Percentiles rank a stretch among this genome's conserved stretches.
phyloP scores from a whole-genome alignment of 441 rosid species.

The Adansonia grandidieri region DNA sequence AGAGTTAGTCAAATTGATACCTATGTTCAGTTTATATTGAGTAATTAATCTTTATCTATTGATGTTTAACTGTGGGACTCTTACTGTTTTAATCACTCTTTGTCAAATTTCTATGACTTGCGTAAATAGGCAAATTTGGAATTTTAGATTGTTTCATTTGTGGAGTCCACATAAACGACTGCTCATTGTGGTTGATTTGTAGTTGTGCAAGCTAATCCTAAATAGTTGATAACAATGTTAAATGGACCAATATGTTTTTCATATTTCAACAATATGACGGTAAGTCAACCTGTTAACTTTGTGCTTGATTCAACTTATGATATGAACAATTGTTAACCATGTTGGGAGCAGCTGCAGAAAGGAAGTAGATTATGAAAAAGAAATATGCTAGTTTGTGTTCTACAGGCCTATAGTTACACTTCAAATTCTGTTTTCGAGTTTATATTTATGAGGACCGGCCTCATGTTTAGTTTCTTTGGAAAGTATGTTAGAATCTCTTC shows the following conservation, averaged over 20 bases:
- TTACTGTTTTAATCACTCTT: background rate
- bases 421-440: background rate
- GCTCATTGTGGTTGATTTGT: background rate
- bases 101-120: slow-evolving; percentile 9
- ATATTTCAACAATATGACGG: background rate
- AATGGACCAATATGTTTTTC: slow-evolving; percentile 8
- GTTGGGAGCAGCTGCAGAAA: background rate
- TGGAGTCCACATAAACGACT: background rate
- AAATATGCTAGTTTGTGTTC: background rate
- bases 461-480: slow-evolving; percentile 7
- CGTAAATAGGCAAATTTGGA: background rate
- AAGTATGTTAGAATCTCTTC: background rate
- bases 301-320: slow-evolving; percentile 14
- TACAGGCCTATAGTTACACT: background rate
- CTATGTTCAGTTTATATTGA: slow-evolving; percentile 1
- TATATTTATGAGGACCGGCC: background rate
- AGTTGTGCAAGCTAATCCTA: slow-evolving; percentile 7
- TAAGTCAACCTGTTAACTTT: slow-evolving; percentile 11
- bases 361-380: background rate
- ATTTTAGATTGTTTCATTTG: background rate
- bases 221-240: slow-evolving; percentile 10
- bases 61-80: slow-evolving; percentile 5
- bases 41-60: slow-evolving; percentile 11
- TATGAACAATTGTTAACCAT: slow-evolving; percentile 11
- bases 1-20: background rate